Conservation (phyloP, 2,329 filamentous ascomycete species). For the Neofusicoccum parvum region DNA sequence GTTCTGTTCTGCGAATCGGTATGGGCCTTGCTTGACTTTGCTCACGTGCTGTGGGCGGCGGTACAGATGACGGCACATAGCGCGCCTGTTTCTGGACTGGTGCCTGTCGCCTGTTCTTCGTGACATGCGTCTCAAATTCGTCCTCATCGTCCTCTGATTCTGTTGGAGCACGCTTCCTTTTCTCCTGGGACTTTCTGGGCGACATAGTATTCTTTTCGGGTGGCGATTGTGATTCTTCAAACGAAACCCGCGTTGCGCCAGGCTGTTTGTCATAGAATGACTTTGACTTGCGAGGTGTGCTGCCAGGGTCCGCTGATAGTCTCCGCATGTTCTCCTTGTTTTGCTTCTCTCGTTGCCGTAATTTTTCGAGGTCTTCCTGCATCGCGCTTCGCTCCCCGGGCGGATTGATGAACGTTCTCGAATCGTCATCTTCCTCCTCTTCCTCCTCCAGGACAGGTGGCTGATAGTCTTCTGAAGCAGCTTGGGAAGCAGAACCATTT, state of each 20-base stretch:
- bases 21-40: not conserved
- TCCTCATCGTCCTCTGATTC: constrained; percentile 43
- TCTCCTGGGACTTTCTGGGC: constrained; percentile 29
- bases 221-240: constrained; percentile 32
- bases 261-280: constrained; percentile 45
- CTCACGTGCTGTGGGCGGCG: not conserved
- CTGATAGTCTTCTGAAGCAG: not conserved
- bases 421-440: constrained; percentile 26
- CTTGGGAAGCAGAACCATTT: not conserved
- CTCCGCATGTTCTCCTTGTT: constrained; percentile 21
- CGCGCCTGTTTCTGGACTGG: constrained; percentile 28
- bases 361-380: constrained; percentile 21
- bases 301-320: not conserved
- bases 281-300: constrained; percentile 23
- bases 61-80: not conserved
- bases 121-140: constrained; percentile 44
- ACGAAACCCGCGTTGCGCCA: constrained; percentile 40
- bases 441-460: constrained; percentile 30
- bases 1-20: not conserved
- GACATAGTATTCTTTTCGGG: constrained; percentile 24
- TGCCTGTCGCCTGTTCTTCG: constrained; percentile 34
- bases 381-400: constrained; percentile 10
- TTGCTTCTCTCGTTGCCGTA: constrained; percentile 24
- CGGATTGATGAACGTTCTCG: constrained; percentile 17
- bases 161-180: constrained; percentile 29